Evolutionary conservation across 1,284 basidiomycete species (phyloP), one percentile per base, ranked within the genome.

Genomic region (Earliella scabrosa): DNA sequence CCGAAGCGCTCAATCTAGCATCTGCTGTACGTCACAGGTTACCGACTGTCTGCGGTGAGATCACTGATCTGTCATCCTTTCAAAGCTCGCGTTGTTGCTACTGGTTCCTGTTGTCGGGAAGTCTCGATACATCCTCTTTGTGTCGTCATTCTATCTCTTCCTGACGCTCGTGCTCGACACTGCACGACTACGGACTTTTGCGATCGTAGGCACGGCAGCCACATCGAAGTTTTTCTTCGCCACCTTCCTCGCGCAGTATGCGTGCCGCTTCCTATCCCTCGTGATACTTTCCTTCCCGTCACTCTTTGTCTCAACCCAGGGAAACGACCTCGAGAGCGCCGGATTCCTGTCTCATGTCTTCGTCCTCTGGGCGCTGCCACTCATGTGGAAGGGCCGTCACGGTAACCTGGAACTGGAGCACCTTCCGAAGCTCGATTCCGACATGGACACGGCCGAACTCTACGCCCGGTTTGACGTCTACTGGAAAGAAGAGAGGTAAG

Each of bases 191-290:
- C 47, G 47, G 14, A 49, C 47, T 3, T 49, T 49, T 24, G 38
- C 36, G 9, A 29, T 49, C 26, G 38, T 49, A 23, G 47, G 38
- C 36, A 13, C 36, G 6, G 24, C 11, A 18, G 11, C 47, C n/a
- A 49, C 38, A n/a, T 49, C 47, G n/a, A 18, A 24, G 9, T 49
- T 49, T 26, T 49, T 49, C 47, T 35, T 36, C n/a, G 47, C 35
- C 26, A 18, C 47, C 3, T 49, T 49, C 27, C 24, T 40, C n/a
- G 36, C 47, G 14, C 47, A 49, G 20, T 49, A 40, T 21, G 47
- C 38, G 35, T 29, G 14, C 27, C 35, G 47, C 4, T 49, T 49
- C 36, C 8, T 40, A 2, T 27, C 36, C 9, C 3, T 49, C 7
- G 47, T 21, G 13, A 26, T 18, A 8, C 26, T 49, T n/a, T 39